A percentile compares a stretch with the other conserved stretches of the same genome.
phyloP scores from a whole-genome alignment of 345 rosid species.

The Salix suchowensis region DNA sequence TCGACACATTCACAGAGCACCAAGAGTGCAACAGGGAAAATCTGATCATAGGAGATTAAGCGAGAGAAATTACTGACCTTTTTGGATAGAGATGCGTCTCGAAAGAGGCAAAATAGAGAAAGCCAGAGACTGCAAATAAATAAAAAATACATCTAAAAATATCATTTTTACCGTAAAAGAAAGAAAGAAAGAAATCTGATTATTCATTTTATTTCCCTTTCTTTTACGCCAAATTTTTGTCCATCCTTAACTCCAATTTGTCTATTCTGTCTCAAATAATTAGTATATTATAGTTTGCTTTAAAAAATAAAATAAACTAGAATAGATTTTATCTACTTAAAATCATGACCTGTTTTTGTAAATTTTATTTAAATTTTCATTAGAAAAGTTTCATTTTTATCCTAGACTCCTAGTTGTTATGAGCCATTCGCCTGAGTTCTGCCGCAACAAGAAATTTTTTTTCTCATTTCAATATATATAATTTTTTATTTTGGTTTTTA shows the following conservation, averaged over 20 bases:
- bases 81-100: conserved; percentile 1
- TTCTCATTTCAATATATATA: too few relatives aligned
- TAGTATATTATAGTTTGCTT: too few relatives aligned
- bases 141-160: not conserved
- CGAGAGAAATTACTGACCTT: conserved; percentile 18
- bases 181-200: not conserved
- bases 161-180: not conserved
- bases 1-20: not conserved
- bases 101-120: conserved; percentile 10
- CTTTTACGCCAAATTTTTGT: not conserved
- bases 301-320: too few relatives aligned
- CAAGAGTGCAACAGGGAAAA: not conserved
- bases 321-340: too few relatives aligned
- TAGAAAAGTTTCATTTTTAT: too few relatives aligned
- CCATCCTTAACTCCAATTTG: not conserved
- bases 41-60: not conserved
- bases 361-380: too few relatives aligned
- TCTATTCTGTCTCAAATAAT: too few relatives aligned
- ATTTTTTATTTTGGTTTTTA: too few relatives aligned
- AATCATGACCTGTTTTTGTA: too few relatives aligned
- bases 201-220: not conserved
- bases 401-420: too few relatives aligned
- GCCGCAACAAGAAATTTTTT: too few relatives aligned
- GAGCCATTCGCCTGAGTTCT: too few relatives aligned
- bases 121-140: not conserved